Evolutionary conservation across 208 protist genomes (phyloP).

Genomic region (Naegleria gruberi): DNA sequence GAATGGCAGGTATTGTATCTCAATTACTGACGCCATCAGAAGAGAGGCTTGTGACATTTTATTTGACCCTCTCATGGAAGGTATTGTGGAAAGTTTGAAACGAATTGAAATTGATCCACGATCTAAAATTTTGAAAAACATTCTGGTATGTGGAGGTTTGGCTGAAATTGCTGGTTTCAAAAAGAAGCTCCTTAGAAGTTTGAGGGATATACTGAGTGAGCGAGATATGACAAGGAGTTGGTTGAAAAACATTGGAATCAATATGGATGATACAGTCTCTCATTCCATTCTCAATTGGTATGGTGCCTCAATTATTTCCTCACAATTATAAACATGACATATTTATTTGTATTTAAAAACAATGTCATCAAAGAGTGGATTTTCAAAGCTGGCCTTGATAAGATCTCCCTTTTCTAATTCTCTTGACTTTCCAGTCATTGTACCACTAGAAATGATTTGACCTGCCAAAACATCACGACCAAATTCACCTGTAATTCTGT

Average conservation of each 20-base stretch:
- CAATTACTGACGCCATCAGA: neutral
- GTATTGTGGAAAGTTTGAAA: neutral
- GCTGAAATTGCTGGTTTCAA: neutral
- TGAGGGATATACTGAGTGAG: neutral
- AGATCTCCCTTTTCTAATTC: neutral
- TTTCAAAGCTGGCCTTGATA: neutral
- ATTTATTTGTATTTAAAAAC: neutral
- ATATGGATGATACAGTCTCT: neutral
- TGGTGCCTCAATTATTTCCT: neutral
- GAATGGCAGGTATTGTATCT: too few species aligned
- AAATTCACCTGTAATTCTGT: neutral
- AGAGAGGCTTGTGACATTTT: neutral
- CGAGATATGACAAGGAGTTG: neutral
- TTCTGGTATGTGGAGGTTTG: neutral
- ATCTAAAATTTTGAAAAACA: neutral
- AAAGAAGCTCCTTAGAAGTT: neutral
- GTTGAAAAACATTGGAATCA: neutral
- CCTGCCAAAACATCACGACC: neutral
- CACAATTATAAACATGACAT: neutral
- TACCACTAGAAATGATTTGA: slow-evolving; percentile 3
- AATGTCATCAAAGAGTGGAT: neutral
- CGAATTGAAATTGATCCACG: neutral
- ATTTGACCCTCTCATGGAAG: neutral
- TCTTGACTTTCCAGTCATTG: neutral
- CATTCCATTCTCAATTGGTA: neutral